phyloP scores from a whole-genome alignment of 148 eudicot species.

The Silene latifolia region DNA sequence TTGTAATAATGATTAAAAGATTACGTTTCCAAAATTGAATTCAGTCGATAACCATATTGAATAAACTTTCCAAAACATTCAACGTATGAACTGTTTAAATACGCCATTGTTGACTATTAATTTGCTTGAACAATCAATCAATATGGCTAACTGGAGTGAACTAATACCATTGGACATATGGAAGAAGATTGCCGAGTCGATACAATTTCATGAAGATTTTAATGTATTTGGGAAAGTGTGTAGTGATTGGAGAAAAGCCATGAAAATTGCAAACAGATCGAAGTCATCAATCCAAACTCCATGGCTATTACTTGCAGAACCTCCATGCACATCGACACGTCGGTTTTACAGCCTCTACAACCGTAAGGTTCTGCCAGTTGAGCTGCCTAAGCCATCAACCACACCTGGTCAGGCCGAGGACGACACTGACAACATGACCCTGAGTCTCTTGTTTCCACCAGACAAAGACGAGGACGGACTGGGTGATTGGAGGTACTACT shows the following conservation, averaged over 20 bases:
- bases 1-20: no score
- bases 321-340: constrained; percentile 1
- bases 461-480: constrained; percentile 2
- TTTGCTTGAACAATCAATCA: no score
- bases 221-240: constrained; percentile 4
- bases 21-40: no score
- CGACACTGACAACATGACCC: not conserved
- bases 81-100: no score
- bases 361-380: not conserved
- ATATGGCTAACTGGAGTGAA: not conserved
- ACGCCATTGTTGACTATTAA: no score
- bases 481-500: constrained; percentile 9
- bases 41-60: no score
- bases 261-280: not conserved
- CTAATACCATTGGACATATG: not conserved
- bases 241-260: not conserved
- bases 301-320: constrained; percentile 11
- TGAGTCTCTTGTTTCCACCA: not conserved
- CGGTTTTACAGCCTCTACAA: not conserved
- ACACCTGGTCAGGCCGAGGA: not conserved
- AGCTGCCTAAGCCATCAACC: not conserved
- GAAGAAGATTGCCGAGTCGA: not conserved
- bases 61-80: no score
- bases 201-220: constrained; percentile 3
- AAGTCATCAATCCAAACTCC: constrained; percentile 1